A percentile compares a stretch with the other conserved stretches of the same genome.
These are phyloP conservation scores for Verticillium nubilum DNA, from an alignment of 2,329 filamentous ascomycete species.

Conservation along the genomic window DNA sequence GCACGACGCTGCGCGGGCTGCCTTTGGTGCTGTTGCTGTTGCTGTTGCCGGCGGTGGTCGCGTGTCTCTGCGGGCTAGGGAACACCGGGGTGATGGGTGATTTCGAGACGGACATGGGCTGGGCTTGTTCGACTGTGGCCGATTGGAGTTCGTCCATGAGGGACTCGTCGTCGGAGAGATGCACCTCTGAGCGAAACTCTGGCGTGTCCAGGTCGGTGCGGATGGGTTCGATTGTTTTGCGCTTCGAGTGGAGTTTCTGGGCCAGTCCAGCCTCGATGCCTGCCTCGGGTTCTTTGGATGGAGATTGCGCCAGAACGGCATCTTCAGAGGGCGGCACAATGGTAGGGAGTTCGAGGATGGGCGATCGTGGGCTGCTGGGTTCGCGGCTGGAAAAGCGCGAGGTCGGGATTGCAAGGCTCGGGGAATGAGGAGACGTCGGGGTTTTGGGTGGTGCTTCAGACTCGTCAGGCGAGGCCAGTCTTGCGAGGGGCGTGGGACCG, in stretches of 20 bases:
- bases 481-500: background rate
- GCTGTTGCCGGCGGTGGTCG: constrained; percentile 14
- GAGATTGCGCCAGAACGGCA: background rate
- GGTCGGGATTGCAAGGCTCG: constrained; percentile 24
- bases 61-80: constrained; percentile 20
- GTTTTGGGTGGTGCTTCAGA: constrained; percentile 13
- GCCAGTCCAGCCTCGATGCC: background rate
- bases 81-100: constrained; percentile 71
- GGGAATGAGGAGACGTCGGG: constrained; percentile 3
- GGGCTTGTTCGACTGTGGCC: constrained; percentile 78
- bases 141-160: constrained; percentile 81
- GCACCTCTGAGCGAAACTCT: constrained; percentile 33
- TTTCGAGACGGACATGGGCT: constrained; percentile 71
- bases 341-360: constrained; percentile 10
- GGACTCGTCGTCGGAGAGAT: constrained; percentile 66
- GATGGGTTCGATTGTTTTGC: constrained; percentile 48
- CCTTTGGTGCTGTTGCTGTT: constrained; percentile 3
- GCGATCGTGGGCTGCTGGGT: constrained; percentile 18
- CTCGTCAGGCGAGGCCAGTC: background rate
- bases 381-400: constrained; percentile 40
- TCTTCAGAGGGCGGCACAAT: constrained; percentile 2
- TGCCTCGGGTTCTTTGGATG: background rate
- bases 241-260: constrained; percentile 21
- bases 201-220: constrained; percentile 37
- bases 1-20: constrained; percentile 33